These are phyloP conservation scores for Penicillium argentinense DNA, from an alignment of 495 filamentous ascomycete genomes.

Conservation along the genomic window DNA sequence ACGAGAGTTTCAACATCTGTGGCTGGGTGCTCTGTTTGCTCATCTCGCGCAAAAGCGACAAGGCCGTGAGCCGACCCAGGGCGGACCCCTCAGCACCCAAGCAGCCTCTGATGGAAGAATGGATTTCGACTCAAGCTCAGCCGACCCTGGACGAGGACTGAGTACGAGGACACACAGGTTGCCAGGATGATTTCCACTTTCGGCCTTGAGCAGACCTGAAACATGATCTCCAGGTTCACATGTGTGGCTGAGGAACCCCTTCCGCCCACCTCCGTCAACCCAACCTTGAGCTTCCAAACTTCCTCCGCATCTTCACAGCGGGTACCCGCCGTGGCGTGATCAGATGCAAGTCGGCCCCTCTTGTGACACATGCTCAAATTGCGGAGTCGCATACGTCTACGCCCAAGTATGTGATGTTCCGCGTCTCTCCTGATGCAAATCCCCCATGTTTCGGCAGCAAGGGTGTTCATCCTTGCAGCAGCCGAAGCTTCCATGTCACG, in stretches of 20 bases:
- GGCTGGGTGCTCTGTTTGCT: conserved; percentile 88
- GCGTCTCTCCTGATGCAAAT: background rate
- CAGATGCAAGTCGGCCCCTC: conserved; percentile 2
- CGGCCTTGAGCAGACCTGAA: background rate
- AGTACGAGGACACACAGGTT: too few species aligned
- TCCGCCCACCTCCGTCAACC: too few species aligned
- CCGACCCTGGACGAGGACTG: conserved; percentile 47
- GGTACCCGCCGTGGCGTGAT: conserved; percentile 16
- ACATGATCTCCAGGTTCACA: background rate
- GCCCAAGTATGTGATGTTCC: background rate
- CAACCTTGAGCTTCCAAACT: too few species aligned
- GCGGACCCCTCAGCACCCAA: conserved; percentile 36
- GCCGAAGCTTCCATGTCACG: background rate
- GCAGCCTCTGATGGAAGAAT: conserved; percentile 88
- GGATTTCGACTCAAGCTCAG: conserved; percentile 73
- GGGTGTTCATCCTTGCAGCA: background rate
- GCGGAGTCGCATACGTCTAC: conserved; percentile 13
- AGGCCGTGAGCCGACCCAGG: conserved; percentile 27
- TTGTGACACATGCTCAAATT: conserved; percentile 20
- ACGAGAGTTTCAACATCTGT: conserved; percentile 94
- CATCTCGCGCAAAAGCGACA: conserved; percentile 68
- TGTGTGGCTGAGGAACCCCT: conserved; percentile 7
- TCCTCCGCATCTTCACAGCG: conserved; percentile 8
- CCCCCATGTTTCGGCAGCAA: conserved; percentile 1
- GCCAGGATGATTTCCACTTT: background rate